These are phyloP conservation scores for Boletus tomentosulus DNA, from an alignment of 768 basidiomycete genomes.

Conservation along the genomic window DNA sequence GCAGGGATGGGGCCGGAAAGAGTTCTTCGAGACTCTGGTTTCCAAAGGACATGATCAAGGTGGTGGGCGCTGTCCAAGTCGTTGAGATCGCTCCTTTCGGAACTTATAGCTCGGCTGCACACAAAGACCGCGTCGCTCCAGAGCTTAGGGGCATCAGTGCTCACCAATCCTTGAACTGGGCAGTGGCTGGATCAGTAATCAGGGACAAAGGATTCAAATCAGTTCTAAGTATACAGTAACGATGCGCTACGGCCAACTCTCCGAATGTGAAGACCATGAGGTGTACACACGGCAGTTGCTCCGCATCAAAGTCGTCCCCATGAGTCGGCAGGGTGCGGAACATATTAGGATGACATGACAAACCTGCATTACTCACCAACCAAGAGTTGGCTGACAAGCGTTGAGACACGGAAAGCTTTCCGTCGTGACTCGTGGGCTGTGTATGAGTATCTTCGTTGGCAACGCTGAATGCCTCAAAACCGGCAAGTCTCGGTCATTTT, in stretches of 20 bases:
- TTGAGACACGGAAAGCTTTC: too few species aligned
- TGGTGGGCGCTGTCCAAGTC: background rate
- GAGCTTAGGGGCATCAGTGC: background rate
- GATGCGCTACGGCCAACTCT: too few species aligned
- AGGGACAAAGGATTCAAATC: background rate
- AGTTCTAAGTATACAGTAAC: background rate
- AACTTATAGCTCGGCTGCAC: background rate
- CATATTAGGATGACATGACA: too few species aligned
- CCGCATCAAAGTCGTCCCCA: too few species aligned
- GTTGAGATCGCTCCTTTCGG: background rate
- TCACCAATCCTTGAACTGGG: conserved; percentile 7
- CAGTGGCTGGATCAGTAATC: conserved; percentile 2
- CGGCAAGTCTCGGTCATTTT: too few species aligned
- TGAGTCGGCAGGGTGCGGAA: too few species aligned
- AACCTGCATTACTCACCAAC: too few species aligned
- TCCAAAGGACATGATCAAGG: conserved; percentile 11
- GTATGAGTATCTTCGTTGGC: too few species aligned
- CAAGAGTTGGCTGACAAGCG: too few species aligned
- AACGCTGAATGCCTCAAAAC: too few species aligned
- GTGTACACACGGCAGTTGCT: background rate
- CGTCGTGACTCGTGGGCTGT: too few species aligned
- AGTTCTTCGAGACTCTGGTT: conserved; percentile 14
- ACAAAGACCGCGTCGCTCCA: background rate
- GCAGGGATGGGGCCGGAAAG: conserved; percentile 25
- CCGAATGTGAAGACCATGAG: background rate